A percentile compares a stretch with the other conserved stretches of the same genome.
These are phyloP conservation scores for Nicotiana rustica DNA, from an alignment of 305 asterid genomes.

Conservation along the genomic window DNA sequence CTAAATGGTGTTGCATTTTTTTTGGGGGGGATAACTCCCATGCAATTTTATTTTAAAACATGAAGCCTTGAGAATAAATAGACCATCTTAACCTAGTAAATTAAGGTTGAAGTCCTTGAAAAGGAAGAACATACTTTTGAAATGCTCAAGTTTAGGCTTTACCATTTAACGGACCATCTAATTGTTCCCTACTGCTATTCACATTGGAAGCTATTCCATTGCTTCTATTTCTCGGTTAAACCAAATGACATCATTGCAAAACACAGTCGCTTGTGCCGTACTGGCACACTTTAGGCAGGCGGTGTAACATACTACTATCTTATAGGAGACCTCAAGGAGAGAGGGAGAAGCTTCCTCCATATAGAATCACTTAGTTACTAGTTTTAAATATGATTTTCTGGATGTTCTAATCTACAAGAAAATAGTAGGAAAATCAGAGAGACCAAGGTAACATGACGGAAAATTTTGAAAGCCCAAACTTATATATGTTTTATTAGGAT, in stretches of 20 bases:
- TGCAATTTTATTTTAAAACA: not conserved
- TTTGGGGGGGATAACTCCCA: too few species aligned
- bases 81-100: not conserved
- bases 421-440: not conserved
- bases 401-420: slow-evolving; percentile 24
- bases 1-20: not conserved
- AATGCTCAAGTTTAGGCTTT: not conserved
- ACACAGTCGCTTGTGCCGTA: not conserved
- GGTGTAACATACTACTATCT: not conserved
- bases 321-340: not conserved
- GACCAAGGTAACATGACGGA: not conserved
- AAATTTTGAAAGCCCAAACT: slow-evolving; percentile 28
- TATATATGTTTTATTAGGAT: not conserved
- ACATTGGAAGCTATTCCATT: slow-evolving; percentile 10
- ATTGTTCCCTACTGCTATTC: slow-evolving; percentile 6
- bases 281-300: not conserved
- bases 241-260: slow-evolving; percentile 1
- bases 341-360: slow-evolving; percentile 9
- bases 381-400: slow-evolving; percentile 14
- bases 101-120: not conserved
- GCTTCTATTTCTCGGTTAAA: not conserved
- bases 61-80: not conserved
- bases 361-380: slow-evolving; percentile 17
- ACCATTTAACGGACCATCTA: not conserved
- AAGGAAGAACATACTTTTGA: not conserved